Evolutionary conservation across 75 land plant genomes (phyloP), one percentile per base, ranked within the genome.

Genomic region (Larix kaempferi): DNA sequence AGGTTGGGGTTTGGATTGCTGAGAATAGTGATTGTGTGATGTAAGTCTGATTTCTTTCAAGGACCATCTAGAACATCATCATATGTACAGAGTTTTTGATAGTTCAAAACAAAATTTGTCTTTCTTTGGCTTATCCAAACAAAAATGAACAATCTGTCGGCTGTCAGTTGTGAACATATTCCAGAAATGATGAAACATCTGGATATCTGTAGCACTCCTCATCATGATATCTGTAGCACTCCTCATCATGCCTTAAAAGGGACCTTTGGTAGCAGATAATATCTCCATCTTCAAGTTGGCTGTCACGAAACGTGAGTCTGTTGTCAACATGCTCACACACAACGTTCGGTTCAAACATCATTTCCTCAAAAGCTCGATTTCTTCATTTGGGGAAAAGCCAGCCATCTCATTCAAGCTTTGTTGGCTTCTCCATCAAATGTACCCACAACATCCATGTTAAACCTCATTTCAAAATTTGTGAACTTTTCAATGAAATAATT

Each of bases 201-300:
- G 99, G 90, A 80, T 88, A 95, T 37, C 92, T 93, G 54, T n/a
- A n/a, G n/a, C n/a, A n/a, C n/a, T n/a, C n/a, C n/a, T n/a, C n/a
- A n/a, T n/a, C n/a, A n/a, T n/a, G n/a, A n/a, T n/a, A n/a, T n/a
- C n/a, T n/a, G n/a, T 13, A 88, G 29, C 77, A 87, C 41, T 87
- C 85, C 65, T 73, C 86, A 85, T 78, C 87, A 58, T 91, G 92
- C 71, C 55, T 56, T 66, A 80, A 73, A 78, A 85, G 60, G n/a
- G 88, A 67, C 77, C 87, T 94, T 80, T 98, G 98, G 60, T 83
- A 98, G 80, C 99, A 98, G 62, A 98, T 78, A 33, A 98, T 95
- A 62, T 98, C 99, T 15, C 98, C 99, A 90, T 98, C 95, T 84
- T 98, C 98, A 76, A 94, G 92, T 92, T 98, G 98, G 76, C 91